A percentile compares a stretch with the other conserved stretches of the same genome.
These are phyloP conservation scores for Lolium rigidum DNA, from an alignment of 176 grass and related monocot species.

Conservation along the genomic window DNA sequence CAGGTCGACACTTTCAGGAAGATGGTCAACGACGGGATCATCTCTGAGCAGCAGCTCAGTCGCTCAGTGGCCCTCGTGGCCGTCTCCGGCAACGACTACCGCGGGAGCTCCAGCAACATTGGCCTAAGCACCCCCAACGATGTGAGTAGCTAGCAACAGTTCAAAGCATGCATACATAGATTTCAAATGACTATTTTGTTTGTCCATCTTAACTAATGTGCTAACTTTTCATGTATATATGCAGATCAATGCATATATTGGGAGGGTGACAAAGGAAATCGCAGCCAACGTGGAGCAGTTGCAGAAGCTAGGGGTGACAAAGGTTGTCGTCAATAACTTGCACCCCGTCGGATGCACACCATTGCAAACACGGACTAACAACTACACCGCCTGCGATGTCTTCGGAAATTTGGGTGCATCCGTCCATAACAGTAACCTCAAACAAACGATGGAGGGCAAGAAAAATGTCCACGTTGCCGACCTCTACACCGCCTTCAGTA, in stretches of 20 bases:
- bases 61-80: slow-evolving; percentile 32
- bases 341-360: slow-evolving; percentile 54
- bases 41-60: not conserved
- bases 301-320: slow-evolving; percentile 15
- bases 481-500: slow-evolving; percentile 11
- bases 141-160: not conserved
- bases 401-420: not conserved
- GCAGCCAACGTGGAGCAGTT: slow-evolving; percentile 18
- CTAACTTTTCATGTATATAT: not conserved
- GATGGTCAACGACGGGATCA: not conserved
- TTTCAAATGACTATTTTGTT: not conserved
- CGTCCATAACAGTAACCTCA: not conserved
- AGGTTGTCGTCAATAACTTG: slow-evolving; percentile 45
- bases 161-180: not conserved
- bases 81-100: slow-evolving; percentile 36
- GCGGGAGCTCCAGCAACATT: not conserved
- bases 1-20: slow-evolving; percentile 7
- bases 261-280: slow-evolving; percentile 19
- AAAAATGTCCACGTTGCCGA: not conserved
- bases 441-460: not conserved
- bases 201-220: not conserved
- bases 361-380: not conserved
- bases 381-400: slow-evolving; percentile 33
- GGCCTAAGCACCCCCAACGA: not conserved
- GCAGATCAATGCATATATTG: not conserved